Evolutionary conservation across 257 asterid genomes (phyloP).

Genomic region (Lycium ferocissimum): DNA sequence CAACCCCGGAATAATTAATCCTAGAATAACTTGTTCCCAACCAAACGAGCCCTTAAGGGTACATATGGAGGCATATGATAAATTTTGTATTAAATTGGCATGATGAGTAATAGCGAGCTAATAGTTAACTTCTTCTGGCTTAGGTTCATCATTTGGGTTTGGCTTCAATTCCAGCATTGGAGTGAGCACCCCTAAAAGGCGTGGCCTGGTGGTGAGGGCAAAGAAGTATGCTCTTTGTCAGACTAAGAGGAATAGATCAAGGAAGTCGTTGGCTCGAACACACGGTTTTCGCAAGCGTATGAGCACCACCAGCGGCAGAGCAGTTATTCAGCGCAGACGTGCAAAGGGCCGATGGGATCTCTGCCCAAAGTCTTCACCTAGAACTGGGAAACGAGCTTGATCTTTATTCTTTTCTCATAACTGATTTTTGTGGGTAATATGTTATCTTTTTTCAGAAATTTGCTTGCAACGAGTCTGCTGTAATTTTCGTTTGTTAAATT

Average conservation of each 20-base stretch:
- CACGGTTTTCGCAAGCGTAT: constrained; percentile 94
- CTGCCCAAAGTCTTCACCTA: constrained; percentile 85
- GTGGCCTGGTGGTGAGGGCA: constrained; percentile 72
- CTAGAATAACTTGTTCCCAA: too few relatives aligned
- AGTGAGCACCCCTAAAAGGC: constrained; percentile 45
- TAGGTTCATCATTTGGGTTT: constrained; percentile 50
- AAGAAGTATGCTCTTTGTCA: constrained; percentile 70
- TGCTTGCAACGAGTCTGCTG: not conserved
- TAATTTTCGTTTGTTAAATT: not conserved
- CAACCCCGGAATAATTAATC: too few relatives aligned
- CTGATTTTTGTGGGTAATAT: not conserved
- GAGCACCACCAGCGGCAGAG: constrained; percentile 91
- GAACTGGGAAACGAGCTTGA: constrained; percentile 75
- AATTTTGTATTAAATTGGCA: not conserved
- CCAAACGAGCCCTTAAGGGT: not conserved
- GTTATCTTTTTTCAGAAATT: not conserved
- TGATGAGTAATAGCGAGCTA: not conserved
- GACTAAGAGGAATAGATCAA: constrained; percentile 88
- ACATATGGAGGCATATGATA: not conserved
- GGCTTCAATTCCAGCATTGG: constrained; percentile 46
- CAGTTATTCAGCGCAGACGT: constrained; percentile 74
- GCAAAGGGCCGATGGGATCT: constrained; percentile 86
- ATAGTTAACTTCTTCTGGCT: not conserved
- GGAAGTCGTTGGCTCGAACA: constrained; percentile 91
- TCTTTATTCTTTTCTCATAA: not conserved